Evolutionary conservation across 148 eudicot genomes (phyloP).

Genomic region (Fagopyrum homotropicum): DNA sequence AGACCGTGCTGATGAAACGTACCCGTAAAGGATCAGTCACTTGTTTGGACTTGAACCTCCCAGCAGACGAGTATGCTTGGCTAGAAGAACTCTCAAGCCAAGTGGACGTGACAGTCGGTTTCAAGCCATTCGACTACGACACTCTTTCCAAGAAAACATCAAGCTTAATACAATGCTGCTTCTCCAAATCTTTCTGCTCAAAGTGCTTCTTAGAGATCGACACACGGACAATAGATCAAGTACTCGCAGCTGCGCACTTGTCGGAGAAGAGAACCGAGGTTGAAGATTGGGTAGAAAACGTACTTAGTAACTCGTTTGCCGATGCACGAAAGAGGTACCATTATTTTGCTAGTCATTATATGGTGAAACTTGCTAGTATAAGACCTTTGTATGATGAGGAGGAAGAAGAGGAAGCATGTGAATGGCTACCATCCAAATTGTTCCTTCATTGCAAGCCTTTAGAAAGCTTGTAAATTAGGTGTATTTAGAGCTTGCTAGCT

Average conservation of each 20-base stretch:
- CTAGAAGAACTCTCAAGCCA: conserved; percentile 39
- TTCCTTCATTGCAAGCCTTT: not conserved
- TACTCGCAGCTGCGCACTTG: conserved; percentile 49
- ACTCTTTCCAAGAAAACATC: conserved; percentile 34
- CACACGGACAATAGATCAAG: conserved; percentile 46
- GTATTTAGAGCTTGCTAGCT: not conserved
- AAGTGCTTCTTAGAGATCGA: conserved; percentile 50
- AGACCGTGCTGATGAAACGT: conserved; percentile 22
- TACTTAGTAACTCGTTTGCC: conserved; percentile 44
- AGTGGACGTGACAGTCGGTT: conserved; percentile 39
- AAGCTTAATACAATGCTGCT: conserved; percentile 27
- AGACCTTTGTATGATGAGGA: conserved; percentile 5
- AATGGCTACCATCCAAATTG: conserved; percentile 7
- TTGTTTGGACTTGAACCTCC: conserved; percentile 64
- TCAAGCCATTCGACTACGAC: conserved; percentile 58
- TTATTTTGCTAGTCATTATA: conserved; percentile 8
- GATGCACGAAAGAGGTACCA: conserved; percentile 47
- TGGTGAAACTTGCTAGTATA: conserved; percentile 3
- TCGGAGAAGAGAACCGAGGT: conserved; percentile 24
- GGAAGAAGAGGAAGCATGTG: conserved; percentile 4
- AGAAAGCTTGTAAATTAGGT: conserved; percentile 10
- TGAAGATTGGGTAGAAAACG: conserved; percentile 53
- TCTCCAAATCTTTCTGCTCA: conserved; percentile 25
- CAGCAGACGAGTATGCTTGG: conserved; percentile 56
- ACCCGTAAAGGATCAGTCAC: conserved; percentile 29